phyloP scores from a whole-genome alignment of 805 yeast genomes.

The Saturnispora sanitii region DNA sequence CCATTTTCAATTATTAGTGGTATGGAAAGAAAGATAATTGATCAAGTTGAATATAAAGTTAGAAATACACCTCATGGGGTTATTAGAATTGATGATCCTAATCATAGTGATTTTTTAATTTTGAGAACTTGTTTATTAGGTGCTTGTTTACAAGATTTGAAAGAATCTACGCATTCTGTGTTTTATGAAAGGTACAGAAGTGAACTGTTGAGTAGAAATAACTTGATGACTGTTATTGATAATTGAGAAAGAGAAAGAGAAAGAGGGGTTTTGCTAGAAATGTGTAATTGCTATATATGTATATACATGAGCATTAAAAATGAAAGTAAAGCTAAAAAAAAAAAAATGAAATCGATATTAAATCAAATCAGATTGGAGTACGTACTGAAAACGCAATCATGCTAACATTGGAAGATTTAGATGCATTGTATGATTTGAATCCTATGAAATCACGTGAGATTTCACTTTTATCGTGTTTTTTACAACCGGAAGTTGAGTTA shows the following conservation, averaged over 20 bases:
- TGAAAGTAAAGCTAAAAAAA: too few species aligned
- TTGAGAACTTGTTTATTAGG: slow-evolving; percentile 68
- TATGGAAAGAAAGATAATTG: slow-evolving; percentile 54
- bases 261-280: too few species aligned
- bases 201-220: slow-evolving; percentile 21
- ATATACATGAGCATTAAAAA: too few species aligned
- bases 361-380: too few species aligned
- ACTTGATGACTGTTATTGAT: not conserved
- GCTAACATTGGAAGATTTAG: slow-evolving; percentile 2
- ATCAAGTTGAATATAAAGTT: slow-evolving; percentile 66
- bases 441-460: slow-evolving; percentile 28
- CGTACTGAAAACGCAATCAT: not conserved
- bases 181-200: slow-evolving; percentile 74
- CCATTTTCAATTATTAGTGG: slow-evolving; percentile 94
- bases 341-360: too few species aligned
- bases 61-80: slow-evolving; percentile 82
- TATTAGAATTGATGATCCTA: slow-evolving; percentile 73
- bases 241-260: too few species aligned
- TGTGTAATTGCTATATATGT: too few species aligned
- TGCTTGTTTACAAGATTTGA: slow-evolving; percentile 71
- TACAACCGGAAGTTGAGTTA: slow-evolving; percentile 22
- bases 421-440: slow-evolving; percentile 5
- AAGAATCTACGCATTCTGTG: slow-evolving; percentile 61
- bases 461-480: slow-evolving; percentile 28
- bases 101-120: slow-evolving; percentile 69